These are phyloP conservation scores for Amanita molliuscula DNA, from an alignment of 768 basidiomycete species.

Conservation along the genomic window DNA sequence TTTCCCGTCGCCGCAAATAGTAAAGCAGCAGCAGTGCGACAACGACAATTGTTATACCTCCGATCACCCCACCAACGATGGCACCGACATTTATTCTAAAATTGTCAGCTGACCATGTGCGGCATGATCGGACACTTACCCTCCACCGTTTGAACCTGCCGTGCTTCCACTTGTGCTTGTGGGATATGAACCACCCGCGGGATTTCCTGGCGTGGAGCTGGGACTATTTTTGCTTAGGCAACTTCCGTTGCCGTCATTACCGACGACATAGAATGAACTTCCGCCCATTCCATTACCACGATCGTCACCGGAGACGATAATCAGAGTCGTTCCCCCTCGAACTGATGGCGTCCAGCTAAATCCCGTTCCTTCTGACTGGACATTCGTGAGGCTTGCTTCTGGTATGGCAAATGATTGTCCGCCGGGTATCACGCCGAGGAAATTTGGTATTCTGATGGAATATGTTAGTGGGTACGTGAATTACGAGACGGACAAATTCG, in stretches of 20 bases:
- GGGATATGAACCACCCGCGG: constrained; percentile 66
- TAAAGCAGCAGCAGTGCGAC: constrained; percentile 32
- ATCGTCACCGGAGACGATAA: constrained; percentile 57
- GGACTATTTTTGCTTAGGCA: constrained; percentile 57
- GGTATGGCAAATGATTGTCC: constrained; percentile 67
- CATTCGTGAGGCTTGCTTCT: constrained; percentile 32
- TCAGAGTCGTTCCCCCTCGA: constrained; percentile 52
- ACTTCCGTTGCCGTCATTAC: constrained; percentile 33
- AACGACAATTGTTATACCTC: constrained; percentile 38
- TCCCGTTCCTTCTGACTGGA: constrained; percentile 41
- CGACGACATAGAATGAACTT: constrained; percentile 47
- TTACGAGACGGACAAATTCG: constrained; percentile 10
- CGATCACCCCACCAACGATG: constrained; percentile 51
- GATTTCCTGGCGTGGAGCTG: constrained; percentile 66
- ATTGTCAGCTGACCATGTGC: background rate
- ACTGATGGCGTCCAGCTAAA: constrained; percentile 61
- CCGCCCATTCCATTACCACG: constrained; percentile 64
- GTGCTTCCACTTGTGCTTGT: constrained; percentile 36
- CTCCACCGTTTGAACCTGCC: constrained; percentile 14
- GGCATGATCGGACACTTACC: constrained; percentile 7
- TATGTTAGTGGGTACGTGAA: background rate
- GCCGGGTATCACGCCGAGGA: constrained; percentile 70
- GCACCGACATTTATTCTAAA: constrained; percentile 25
- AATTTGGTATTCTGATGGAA: constrained; percentile 38
- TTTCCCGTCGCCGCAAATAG: constrained; percentile 38